phyloP scores from a whole-genome alignment of 208 protist genomes.

The Acanthamoeba healyi region DNA sequence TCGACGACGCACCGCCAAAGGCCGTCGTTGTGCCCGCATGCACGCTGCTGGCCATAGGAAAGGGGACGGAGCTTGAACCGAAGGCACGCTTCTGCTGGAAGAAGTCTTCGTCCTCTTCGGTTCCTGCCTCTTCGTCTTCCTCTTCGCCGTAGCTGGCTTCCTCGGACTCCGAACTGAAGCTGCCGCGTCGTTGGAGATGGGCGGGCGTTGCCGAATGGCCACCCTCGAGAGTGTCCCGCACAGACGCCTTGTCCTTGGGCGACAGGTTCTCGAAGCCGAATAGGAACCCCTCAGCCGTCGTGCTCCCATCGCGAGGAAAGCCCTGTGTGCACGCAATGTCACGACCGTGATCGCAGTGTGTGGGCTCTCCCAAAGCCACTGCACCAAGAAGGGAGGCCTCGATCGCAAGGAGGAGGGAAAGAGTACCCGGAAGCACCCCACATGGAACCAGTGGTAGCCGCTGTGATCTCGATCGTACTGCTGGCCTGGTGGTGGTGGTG shows the following conservation, averaged over 20 bases:
- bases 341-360: background rate
- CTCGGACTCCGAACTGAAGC: background rate
- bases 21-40: too few species aligned
- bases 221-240: background rate
- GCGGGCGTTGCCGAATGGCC: background rate
- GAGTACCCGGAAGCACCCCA: constrained; percentile 40
- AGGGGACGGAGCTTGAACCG: too few species aligned
- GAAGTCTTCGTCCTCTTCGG: background rate
- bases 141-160: background rate
- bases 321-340: background rate
- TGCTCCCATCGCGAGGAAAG: constrained; percentile 39
- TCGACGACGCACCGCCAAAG: background rate
- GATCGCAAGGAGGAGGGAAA: background rate
- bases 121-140: background rate
- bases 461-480: constrained; percentile 74
- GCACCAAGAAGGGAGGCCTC: background rate
- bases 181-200: background rate
- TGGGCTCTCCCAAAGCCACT: too few species aligned
- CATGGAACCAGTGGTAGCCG: constrained; percentile 65
- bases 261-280: constrained; percentile 42
- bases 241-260: background rate
- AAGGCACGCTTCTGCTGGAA: too few species aligned
- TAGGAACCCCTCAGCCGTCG: constrained; percentile 32
- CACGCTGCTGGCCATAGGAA: too few species aligned
- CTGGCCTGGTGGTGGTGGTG: background rate